These are phyloP conservation scores for Sanguinoderma infundibulare DNA, from an alignment of 1,284 basidiomycete species.

Conservation along the genomic window DNA sequence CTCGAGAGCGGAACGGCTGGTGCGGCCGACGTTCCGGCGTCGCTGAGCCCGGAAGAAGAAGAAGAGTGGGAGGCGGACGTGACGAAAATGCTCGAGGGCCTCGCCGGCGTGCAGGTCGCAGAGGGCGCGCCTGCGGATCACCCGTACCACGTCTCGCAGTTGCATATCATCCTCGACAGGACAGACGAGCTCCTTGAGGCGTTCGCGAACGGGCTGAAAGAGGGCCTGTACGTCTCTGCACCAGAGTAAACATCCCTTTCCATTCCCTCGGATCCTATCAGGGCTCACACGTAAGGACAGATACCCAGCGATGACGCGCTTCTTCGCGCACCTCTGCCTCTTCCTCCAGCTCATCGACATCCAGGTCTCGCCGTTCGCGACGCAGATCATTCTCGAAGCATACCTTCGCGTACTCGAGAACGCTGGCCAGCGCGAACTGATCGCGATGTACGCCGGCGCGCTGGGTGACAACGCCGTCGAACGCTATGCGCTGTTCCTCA, in stretches of 20 bases:
- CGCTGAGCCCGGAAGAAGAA: conserved; percentile 35
- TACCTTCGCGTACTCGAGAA: conserved; percentile 87
- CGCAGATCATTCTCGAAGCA: conserved; percentile 84
- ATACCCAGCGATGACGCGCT: conserved; percentile 76
- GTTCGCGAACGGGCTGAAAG: conserved; percentile 67
- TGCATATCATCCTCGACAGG: conserved; percentile 83
- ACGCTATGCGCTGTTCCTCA: conserved; percentile 91
- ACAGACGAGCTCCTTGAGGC: conserved; percentile 72
- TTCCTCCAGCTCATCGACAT: conserved; percentile 86
- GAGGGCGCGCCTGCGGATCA: conserved; percentile 75
- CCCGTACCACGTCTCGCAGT: conserved; percentile 86
- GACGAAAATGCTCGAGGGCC: conserved; percentile 50
- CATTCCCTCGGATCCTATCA: background rate
- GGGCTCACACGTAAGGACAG: conserved; percentile 38
- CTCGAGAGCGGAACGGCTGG: conserved; percentile 41
- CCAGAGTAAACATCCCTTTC: conserved; percentile 59
- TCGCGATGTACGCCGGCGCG: conserved; percentile 93
- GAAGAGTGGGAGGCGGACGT: conserved; percentile 70
- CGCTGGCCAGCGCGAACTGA: conserved; percentile 79
- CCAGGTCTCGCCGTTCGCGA: conserved; percentile 72
- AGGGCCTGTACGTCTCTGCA: conserved; percentile 52
- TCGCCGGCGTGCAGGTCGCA: conserved; percentile 55
- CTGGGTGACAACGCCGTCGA: conserved; percentile 92
- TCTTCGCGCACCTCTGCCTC: conserved; percentile 95
- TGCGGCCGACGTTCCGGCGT: background rate